These are phyloP conservation scores for Cafeteria roenbergensis DNA, from an alignment of 108 stramenopile species.

Conservation along the genomic window DNA sequence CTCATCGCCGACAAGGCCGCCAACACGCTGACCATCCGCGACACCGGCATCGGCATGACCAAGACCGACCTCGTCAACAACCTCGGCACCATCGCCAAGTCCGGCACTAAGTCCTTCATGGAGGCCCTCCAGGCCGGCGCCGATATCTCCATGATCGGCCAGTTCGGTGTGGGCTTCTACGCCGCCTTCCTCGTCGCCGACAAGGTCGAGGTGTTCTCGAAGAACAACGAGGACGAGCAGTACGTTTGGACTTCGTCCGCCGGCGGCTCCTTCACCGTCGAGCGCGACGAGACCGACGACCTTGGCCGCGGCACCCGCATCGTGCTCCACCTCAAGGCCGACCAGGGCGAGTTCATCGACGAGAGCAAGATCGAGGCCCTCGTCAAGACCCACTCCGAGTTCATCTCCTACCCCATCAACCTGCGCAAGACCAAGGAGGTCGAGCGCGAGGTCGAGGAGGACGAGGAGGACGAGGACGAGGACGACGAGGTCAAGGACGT, in stretches of 20 bases:
- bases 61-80: conserved; percentile 98
- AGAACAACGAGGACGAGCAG: conserved; percentile 83
- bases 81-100: conserved; percentile 99
- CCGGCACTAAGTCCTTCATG: conserved; percentile 99
- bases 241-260: conserved; percentile 89
- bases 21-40: conserved; percentile 95
- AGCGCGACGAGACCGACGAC: conserved; percentile 53
- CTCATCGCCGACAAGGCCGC: conserved; percentile 97
- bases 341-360: conserved; percentile 98
- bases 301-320: conserved; percentile 91
- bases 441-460: conserved; percentile 81
- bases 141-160: conserved; percentile 99
- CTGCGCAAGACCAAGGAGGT: conserved; percentile 99
- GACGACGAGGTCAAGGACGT: conserved; percentile 91
- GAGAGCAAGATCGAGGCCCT: conserved; percentile 93
- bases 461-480: conserved; percentile 78
- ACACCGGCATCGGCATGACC: conserved; percentile 99
- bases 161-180: conserved; percentile 99
- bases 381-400: conserved; percentile 99
- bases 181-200: conserved; percentile 99
- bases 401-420: conserved; percentile 99
- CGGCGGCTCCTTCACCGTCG: conserved; percentile 92
- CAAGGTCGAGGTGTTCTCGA: conserved; percentile 86
- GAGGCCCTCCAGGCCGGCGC: conserved; percentile 96
- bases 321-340: conserved; percentile 95